These are phyloP conservation scores for Blastobotrys serpentis DNA, from an alignment of 1,139 yeast species.

Conservation along the genomic window DNA sequence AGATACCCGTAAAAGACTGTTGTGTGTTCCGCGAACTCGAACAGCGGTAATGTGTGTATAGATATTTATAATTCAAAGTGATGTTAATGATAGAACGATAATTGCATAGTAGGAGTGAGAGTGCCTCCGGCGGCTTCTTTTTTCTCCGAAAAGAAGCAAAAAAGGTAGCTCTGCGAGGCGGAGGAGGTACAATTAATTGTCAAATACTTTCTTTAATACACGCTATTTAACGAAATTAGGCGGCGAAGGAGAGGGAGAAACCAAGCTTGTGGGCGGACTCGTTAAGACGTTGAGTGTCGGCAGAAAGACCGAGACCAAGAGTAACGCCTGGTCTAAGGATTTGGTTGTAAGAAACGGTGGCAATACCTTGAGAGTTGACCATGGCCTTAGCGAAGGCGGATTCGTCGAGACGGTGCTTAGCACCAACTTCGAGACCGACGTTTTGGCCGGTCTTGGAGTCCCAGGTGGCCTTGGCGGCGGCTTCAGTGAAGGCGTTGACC, in stretches of 20 bases:
- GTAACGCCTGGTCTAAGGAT: constrained; percentile 95
- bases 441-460: constrained; percentile 80
- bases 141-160: no score
- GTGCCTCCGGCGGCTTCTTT: no score
- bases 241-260: constrained; percentile 87
- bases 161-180: no score
- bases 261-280: constrained; percentile 99
- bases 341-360: constrained; percentile 94
- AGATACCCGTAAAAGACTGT: no score
- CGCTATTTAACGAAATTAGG: no score
- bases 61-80: no score
- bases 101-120: no score
- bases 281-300: constrained; percentile 92
- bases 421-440: constrained; percentile 87
- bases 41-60: no score
- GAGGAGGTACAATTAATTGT: no score
- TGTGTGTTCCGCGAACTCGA: no score
- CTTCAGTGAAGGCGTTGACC: constrained; percentile 87
- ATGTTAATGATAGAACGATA: no score
- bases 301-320: constrained; percentile 95
- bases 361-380: constrained; percentile 94
- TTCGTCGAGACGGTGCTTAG: constrained; percentile 87
- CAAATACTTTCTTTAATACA: not conserved
- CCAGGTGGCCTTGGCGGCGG: constrained; percentile 97
- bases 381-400: constrained; percentile 93